Percentiles rank a stretch among this genome's conserved stretches.
These are phyloP conservation scores for Phalaenopsis hybrid DNA, from an alignment of 116 monocot genomes.

Conservation along the genomic window DNA sequence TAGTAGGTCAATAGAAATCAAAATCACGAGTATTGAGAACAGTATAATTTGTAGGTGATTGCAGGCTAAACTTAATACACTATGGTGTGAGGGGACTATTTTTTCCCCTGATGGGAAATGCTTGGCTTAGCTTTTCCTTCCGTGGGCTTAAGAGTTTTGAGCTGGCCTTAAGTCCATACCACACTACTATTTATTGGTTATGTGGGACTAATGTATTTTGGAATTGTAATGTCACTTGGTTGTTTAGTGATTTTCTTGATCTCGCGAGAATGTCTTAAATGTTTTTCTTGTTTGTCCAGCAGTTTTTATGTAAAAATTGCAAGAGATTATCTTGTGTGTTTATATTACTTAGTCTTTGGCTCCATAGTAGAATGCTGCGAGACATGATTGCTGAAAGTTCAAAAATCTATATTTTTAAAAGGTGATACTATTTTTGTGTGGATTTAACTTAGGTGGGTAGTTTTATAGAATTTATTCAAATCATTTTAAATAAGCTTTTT, in stretches of 20 bases:
- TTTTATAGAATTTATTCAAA: background rate
- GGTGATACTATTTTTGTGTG: background rate
- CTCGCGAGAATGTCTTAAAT: background rate
- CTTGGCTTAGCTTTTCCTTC: background rate
- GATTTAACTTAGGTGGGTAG: background rate
- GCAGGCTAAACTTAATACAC: background rate
- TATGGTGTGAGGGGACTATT: background rate
- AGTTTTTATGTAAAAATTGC: background rate
- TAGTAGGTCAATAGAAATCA: background rate
- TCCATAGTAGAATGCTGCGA: background rate
- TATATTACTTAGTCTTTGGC: background rate
- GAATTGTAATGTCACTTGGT: background rate
- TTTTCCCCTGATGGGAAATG: background rate
- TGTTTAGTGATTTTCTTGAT: background rate
- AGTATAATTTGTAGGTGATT: background rate
- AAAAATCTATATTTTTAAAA: background rate
- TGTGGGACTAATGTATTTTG: background rate
- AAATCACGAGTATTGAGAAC: background rate
- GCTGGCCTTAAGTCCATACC: background rate
- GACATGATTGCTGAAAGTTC: background rate
- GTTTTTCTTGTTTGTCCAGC: background rate
- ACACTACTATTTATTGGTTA: background rate
- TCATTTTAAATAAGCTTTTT: background rate
- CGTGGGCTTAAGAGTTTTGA: background rate
- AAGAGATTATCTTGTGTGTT: background rate